A percentile compares a stretch with the other conserved stretches of the same genome.
Evolutionary conservation across 116 monocot genomes (phyloP).

Genomic region (Dioscorea cayenensis): DNA sequence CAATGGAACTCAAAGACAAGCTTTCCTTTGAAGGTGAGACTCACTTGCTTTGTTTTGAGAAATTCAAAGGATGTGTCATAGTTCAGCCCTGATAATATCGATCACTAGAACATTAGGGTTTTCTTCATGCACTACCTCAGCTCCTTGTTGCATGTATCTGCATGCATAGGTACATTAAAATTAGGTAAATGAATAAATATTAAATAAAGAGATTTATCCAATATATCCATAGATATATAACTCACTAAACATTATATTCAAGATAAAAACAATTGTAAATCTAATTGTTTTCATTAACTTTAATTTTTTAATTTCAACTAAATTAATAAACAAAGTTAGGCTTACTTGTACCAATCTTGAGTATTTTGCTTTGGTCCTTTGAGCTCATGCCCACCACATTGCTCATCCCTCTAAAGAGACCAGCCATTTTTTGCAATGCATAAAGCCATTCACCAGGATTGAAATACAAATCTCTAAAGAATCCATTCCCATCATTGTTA

Average conservation of each 20-base stretch:
- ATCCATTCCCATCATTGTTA: slow-evolving; percentile 12
- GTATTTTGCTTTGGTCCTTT: slow-evolving; percentile 18
- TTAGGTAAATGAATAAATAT: too few relatives aligned
- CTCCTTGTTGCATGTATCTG: slow-evolving; percentile 28
- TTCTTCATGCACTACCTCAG: slow-evolving; percentile 20
- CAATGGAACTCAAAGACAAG: slow-evolving; percentile 22
- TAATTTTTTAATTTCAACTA: too few relatives aligned
- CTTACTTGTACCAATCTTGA: slow-evolving; percentile 15
- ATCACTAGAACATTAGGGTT: slow-evolving; percentile 29
- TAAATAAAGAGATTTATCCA: too few relatives aligned
- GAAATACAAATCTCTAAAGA: slow-evolving; percentile 18
- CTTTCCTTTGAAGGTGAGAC: slow-evolving; percentile 5
- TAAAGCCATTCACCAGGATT: slow-evolving; percentile 7
- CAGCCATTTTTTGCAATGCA: slow-evolving; percentile 2
- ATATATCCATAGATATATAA: too few relatives aligned
- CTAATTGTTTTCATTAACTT: too few relatives aligned
- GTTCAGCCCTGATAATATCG: slow-evolving; percentile 16
- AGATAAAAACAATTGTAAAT: too few relatives aligned
- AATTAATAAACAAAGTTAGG: neutral
- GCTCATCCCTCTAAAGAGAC: slow-evolving; percentile 2
- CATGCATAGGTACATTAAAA: too few relatives aligned
- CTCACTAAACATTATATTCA: too few relatives aligned
- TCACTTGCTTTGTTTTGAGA: slow-evolving; percentile 12
- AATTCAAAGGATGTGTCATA: slow-evolving; percentile 21
- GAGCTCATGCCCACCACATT: slow-evolving; percentile 28